Conservation (phyloP, 2,329 filamentous ascomycete species). For the Colletotrichum echinochloae region DNA sequence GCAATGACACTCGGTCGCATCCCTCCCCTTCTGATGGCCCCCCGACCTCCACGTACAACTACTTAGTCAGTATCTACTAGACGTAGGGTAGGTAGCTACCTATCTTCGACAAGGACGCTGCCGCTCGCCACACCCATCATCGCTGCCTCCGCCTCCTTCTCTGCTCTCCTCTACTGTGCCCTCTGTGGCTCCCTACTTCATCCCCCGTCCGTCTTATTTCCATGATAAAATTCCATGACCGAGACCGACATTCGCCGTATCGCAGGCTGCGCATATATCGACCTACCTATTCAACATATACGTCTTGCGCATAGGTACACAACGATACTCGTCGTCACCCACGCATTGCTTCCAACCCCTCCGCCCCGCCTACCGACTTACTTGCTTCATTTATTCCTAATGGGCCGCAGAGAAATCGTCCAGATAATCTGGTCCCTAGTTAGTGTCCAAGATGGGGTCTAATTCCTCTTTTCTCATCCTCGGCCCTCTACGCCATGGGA, state of each 20-base stretch:
- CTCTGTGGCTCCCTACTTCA: not conserved
- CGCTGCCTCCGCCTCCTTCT: not conserved
- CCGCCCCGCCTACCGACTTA: not conserved
- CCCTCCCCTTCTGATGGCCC: conserved; percentile 16
- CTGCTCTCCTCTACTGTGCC: not conserved
- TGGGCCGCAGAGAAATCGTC: not conserved
- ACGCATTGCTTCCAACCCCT: not conserved
- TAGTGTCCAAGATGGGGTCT: conserved; percentile 9
- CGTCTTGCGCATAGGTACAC: not conserved
- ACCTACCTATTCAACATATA: not conserved
- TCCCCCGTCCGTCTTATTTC: not conserved
- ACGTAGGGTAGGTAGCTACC: too few species aligned
- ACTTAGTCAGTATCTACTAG: too few species aligned
- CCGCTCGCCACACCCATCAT: not conserved
- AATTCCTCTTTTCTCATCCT: conserved; percentile 34
- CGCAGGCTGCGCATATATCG: not conserved
- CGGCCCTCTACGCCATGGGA: conserved; percentile 12
- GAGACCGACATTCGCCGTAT: not conserved
- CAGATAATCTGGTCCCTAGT: not conserved
- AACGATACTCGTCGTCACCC: not conserved
- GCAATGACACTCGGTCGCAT: conserved; percentile 30
- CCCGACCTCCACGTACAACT: conserved; percentile 35
- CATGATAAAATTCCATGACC: not conserved
- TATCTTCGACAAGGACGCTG: not conserved
- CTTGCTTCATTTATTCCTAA: not conserved